phyloP scores from a whole-genome alignment of 2,329 filamentous ascomycete genomes.

The Cercospora citrullina region DNA sequence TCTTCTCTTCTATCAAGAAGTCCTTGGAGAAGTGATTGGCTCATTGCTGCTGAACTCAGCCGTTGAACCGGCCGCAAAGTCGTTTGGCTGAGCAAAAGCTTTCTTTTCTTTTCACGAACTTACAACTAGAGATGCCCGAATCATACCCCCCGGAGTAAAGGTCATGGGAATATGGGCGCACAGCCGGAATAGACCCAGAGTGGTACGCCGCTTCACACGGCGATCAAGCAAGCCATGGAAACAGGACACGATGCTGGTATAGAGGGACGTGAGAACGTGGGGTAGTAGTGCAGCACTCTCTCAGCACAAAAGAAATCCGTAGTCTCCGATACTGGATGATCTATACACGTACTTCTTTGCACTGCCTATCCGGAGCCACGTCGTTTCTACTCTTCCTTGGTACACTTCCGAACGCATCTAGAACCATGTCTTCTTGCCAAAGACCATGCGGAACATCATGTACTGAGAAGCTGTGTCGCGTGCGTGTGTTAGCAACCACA shows the following conservation, averaged over 20 bases:
- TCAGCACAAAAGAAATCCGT: conserved; percentile 13
- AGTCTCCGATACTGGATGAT: not conserved
- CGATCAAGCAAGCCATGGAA: not conserved
- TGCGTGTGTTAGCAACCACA: conserved; percentile 4
- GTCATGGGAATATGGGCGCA: not conserved
- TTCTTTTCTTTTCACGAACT: not conserved
- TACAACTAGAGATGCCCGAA: not conserved
- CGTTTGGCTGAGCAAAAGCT: too few species aligned
- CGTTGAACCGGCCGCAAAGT: not conserved
- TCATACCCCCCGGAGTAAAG: not conserved
- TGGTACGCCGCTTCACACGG: not conserved
- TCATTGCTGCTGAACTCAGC: not conserved
- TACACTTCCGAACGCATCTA: not conserved
- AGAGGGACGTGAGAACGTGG: not conserved
- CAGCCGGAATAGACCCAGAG: not conserved
- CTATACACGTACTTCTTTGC: conserved; percentile 7
- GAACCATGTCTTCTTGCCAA: conserved; percentile 78
- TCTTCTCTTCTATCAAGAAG: conserved; percentile 23
- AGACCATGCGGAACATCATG: conserved; percentile 70
- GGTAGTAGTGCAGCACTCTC: not conserved
- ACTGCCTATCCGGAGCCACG: not conserved
- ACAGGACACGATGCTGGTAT: not conserved
- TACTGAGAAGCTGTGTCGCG: conserved; percentile 55
- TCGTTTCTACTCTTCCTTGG: not conserved
- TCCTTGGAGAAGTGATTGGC: conserved; percentile 8